Evolutionary conservation across 768 basidiomycete species (phyloP).

Genomic region (Gymnopilus dilepis): DNA sequence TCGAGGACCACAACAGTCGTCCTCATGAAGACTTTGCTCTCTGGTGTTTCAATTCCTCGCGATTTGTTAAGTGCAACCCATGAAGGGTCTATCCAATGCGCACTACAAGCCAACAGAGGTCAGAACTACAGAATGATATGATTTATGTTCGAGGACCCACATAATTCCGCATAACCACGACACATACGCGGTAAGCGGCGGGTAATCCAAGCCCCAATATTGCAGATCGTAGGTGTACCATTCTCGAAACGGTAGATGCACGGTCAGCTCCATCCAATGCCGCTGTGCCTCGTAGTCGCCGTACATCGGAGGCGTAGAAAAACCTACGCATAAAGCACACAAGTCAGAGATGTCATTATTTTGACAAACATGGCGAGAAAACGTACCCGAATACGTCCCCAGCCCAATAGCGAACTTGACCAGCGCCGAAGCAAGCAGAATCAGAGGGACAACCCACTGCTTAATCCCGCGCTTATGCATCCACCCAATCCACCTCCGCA

Average conservation of each 20-base stretch:
- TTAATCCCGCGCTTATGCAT: slow-evolving; percentile 74
- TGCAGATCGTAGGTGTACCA: slow-evolving; percentile 92
- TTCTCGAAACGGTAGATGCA: slow-evolving; percentile 70
- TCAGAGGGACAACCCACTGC: slow-evolving; percentile 60
- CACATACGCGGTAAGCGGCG: slow-evolving; percentile 88
- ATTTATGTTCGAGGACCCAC: slow-evolving; percentile 46
- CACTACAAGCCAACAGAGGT: slow-evolving; percentile 28
- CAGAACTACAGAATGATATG: neutral
- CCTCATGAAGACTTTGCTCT: slow-evolving; percentile 82
- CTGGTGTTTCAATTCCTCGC: slow-evolving; percentile 71
- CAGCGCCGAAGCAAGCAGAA: slow-evolving; percentile 56
- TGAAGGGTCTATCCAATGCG: slow-evolving; percentile 45
- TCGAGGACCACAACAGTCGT: slow-evolving; percentile 74
- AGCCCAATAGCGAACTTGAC: slow-evolving; percentile 75
- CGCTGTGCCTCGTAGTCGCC: slow-evolving; percentile 95
- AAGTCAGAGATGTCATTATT: neutral
- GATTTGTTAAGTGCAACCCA: slow-evolving; percentile 79
- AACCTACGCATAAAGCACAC: slow-evolving; percentile 48
- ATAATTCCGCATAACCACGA: slow-evolving; percentile 83
- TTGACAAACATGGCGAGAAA: neutral
- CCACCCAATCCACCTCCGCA: slow-evolving; percentile 74
- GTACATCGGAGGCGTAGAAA: slow-evolving; percentile 77
- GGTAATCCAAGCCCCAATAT: slow-evolving; percentile 97
- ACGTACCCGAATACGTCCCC: slow-evolving; percentile 83
- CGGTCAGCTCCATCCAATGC: slow-evolving; percentile 94